Evolutionary conservation across 2,329 filamentous ascomycete species (phyloP).

Genomic region (Phaeosphaeria sp.): DNA sequence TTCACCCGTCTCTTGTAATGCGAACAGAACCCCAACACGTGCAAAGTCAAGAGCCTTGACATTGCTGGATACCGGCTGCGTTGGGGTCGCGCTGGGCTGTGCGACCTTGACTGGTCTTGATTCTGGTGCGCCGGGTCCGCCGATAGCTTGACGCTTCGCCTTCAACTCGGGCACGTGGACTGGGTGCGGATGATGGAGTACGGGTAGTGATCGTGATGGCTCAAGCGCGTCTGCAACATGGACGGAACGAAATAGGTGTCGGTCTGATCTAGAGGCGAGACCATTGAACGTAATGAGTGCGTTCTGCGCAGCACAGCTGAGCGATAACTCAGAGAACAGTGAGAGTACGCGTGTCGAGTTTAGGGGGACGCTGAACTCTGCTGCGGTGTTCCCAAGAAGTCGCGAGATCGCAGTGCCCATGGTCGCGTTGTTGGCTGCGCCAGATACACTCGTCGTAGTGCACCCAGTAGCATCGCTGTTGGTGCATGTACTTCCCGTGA

Average conservation of each 20-base stretch:
- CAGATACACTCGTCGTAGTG: slow-evolving; percentile 56
- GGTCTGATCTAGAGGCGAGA: slow-evolving; percentile 39
- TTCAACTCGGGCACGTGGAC: slow-evolving; percentile 12
- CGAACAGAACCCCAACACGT: slow-evolving; percentile 53
- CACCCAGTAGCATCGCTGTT: slow-evolving; percentile 60
- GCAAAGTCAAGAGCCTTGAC: slow-evolving; percentile 54
- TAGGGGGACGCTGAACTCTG: slow-evolving; percentile 79
- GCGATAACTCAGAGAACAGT: slow-evolving; percentile 74
- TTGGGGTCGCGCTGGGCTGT: slow-evolving; percentile 19
- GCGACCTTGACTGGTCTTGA: slow-evolving; percentile 18
- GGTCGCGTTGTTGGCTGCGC: slow-evolving; percentile 66
- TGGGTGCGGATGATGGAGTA: slow-evolving; percentile 32
- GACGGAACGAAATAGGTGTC: slow-evolving; percentile 21
- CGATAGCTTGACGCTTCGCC: slow-evolving; percentile 36
- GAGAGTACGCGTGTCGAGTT: slow-evolving; percentile 73
- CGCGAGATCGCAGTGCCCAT: slow-evolving; percentile 80
- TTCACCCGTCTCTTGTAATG: slow-evolving; percentile 51
- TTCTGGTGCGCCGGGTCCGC: slow-evolving; percentile 39
- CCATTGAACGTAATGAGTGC: slow-evolving; percentile 83
- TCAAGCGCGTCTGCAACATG: slow-evolving; percentile 24
- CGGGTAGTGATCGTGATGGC: slow-evolving; percentile 31
- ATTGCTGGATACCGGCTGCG: slow-evolving; percentile 44
- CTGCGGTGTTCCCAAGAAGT: slow-evolving; percentile 69
- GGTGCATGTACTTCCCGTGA: slow-evolving; percentile 70
- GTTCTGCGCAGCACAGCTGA: slow-evolving; percentile 87